Evolutionary conservation across 2,329 filamentous ascomycete genomes (phyloP).

Genomic region (Albophoma yamanashiensis): DNA sequence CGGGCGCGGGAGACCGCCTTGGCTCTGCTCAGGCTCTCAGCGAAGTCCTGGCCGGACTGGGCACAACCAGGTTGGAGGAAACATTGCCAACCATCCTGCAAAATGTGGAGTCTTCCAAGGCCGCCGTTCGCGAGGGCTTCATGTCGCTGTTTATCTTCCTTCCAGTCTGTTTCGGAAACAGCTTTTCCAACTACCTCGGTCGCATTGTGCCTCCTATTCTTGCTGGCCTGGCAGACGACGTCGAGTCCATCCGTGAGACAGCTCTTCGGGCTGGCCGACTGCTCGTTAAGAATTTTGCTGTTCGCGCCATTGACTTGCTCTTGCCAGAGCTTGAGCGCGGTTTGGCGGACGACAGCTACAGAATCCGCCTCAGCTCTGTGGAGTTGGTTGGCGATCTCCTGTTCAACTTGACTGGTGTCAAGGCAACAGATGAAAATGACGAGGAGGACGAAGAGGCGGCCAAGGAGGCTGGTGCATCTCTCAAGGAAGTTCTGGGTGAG

Average conservation of each 20-base stretch:
- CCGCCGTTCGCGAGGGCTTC: constrained; percentile 90
- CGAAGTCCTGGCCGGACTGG: constrained; percentile 90
- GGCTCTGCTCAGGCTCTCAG: constrained; percentile 94
- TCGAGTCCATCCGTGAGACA: constrained; percentile 96
- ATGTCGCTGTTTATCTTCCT: constrained; percentile 99
- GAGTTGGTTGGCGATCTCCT: constrained; percentile 93
- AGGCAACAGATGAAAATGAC: constrained; percentile 62
- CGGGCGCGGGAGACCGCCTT: constrained; percentile 87
- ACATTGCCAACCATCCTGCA: constrained; percentile 92
- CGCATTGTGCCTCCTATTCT: constrained; percentile 94
- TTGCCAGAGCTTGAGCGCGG: constrained; percentile 92
- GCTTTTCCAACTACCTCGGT: constrained; percentile 90
- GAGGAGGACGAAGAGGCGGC: constrained; percentile 68
- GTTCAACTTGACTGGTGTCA: constrained; percentile 96
- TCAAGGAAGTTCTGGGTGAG: constrained; percentile 87
- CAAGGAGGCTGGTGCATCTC: constrained; percentile 81
- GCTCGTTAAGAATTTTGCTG: constrained; percentile 96
- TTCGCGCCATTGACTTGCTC: constrained; percentile 85
- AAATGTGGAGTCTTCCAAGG: constrained; percentile 84
- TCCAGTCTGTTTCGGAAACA: constrained; percentile 97
- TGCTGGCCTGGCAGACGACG: constrained; percentile 85
- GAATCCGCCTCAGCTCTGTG: constrained; percentile 95
- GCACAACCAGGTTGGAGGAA: constrained; percentile 86
- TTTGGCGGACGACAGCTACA: constrained; percentile 93
- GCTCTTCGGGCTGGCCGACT: constrained; percentile 86